These are phyloP conservation scores for Yamadazyma conglobata DNA, from an alignment of 1,139 yeast species.

Conservation along the genomic window DNA sequence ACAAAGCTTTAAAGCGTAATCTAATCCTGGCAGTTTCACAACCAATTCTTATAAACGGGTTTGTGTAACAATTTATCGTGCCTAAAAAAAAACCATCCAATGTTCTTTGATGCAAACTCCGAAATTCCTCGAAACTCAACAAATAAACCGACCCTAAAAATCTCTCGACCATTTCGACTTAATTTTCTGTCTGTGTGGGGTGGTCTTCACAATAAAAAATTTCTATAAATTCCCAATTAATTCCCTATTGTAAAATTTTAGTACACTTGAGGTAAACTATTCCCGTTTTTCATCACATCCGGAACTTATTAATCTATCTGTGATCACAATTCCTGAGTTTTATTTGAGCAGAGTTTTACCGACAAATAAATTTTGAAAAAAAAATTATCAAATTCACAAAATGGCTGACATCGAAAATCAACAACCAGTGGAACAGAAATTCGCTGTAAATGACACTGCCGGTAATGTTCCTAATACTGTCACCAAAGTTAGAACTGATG, in stretches of 20 bases:
- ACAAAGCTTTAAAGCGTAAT: too few relatives aligned
- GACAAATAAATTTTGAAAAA: too few relatives aligned
- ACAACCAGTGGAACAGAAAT: conserved; percentile 23
- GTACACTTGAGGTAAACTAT: too few relatives aligned
- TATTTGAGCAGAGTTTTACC: too few relatives aligned
- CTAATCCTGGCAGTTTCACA: too few relatives aligned
- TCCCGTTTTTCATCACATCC: conserved; percentile 7
- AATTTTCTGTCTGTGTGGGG: too few relatives aligned
- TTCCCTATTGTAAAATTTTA: too few relatives aligned
- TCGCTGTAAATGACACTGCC: conserved; percentile 15
- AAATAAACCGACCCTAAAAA: conserved; percentile 2
- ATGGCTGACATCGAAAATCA: conserved; percentile 29
- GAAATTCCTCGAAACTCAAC: conserved; percentile 3
- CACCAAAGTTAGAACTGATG: conserved; percentile 32
- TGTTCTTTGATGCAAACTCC: conserved; percentile 4
- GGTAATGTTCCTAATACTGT: conserved; percentile 13
- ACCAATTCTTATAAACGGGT: conserved; percentile 2
- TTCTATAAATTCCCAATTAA: too few relatives aligned
- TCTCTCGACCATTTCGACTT: background rate
- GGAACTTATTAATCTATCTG: conserved; percentile 2
- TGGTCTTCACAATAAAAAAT: too few relatives aligned
- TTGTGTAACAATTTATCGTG: conserved; percentile 10
- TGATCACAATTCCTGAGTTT: background rate
- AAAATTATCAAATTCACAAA: background rate
- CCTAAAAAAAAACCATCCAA: too few relatives aligned